Evolutionary conservation across 257 asterid genomes (phyloP).

Genomic region (Forsythia suspensa): DNA sequence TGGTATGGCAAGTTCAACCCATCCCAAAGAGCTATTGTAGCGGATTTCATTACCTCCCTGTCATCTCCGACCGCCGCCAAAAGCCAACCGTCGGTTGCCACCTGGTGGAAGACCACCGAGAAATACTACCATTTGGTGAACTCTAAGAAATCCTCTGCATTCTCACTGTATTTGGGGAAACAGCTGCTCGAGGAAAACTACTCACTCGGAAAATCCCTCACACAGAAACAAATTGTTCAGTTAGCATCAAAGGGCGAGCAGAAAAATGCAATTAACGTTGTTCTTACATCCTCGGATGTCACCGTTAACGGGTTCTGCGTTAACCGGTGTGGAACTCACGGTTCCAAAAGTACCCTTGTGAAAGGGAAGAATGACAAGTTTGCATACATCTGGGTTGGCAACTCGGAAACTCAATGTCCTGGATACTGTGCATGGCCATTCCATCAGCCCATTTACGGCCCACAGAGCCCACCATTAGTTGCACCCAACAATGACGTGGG

Average conservation of each 20-base stretch:
- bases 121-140: conserved; percentile 35
- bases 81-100: conserved; percentile 43
- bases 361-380: conserved; percentile 23
- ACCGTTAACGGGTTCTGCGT: conserved; percentile 47
- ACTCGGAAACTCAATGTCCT: conserved; percentile 46
- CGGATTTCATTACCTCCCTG: conserved; percentile 39
- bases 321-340: conserved; percentile 54
- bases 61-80: conserved; percentile 17
- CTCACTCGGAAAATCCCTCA: conserved; percentile 35
- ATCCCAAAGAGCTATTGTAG: conserved; percentile 31
- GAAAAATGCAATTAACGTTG: conserved; percentile 30
- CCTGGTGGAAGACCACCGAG: conserved; percentile 50
- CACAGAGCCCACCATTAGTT: conserved; percentile 43
- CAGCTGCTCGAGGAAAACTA: conserved; percentile 34
- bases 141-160: conserved; percentile 30
- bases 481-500: conserved; percentile 53
- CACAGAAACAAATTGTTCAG: conserved; percentile 26
- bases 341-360: conserved; percentile 23
- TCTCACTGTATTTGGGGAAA: conserved; percentile 16
- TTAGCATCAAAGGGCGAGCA: conserved; percentile 26
- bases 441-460: conserved; percentile 45
- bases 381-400: conserved; percentile 54
- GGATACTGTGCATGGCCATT: conserved; percentile 61
- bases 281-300: conserved; percentile 43
- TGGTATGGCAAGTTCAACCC: conserved; percentile 48